Base-by-base conservation (phyloP, 768 basidiomycete species). In the Rhodotorula toruloides region DNA sequence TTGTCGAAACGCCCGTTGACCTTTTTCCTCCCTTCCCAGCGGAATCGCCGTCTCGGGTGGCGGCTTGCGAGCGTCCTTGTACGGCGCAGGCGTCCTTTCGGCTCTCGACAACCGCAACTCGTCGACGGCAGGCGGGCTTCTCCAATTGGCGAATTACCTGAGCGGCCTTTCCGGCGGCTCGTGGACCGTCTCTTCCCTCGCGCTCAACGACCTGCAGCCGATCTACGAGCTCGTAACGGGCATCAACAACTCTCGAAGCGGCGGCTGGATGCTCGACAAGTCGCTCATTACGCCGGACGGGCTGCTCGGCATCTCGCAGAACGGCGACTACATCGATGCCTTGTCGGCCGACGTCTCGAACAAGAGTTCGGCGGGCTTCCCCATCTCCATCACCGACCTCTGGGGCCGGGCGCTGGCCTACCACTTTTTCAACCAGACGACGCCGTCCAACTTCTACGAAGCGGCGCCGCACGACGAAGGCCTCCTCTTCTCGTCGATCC, bases 41-140 rank as follows among this genome's bases (percentile, higher is more conserved):
- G 87, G 83, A 4, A 79, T 88, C 55, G 87, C 87, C 2, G 77
- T 88, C 16, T 85, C 85, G 31, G 89, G 89, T 4, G 86, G 86
- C 21, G 87, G 87, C 0, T 81, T 85, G 46, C 80, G 89, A 44
- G 83, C 87, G 0, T 86, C 86, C 1, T 82, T 84, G 65, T 87
- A 82, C 62, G 86, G 83, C 29, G 87, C 85, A 1, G 86, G 81
- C 14, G 81, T 83, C 57, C 72, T 86, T 27, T 81, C 78, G 21
- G 85, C 80, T 2, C 76, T 87, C 52, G 87, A 89, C 77, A 82
- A 82, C 32, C 79, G 86, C 44, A 87, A 88, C 62, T 81, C 84
- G 34, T 81, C 84, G 34, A 84, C 84, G 3, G 79, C 78, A 4
- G 86, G 86, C 11, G 87, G 86, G 4, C 79, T 89, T 21, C 77